Base-by-base conservation (phyloP, 768 basidiomycete species). In the Suillus brevipes region DNA sequence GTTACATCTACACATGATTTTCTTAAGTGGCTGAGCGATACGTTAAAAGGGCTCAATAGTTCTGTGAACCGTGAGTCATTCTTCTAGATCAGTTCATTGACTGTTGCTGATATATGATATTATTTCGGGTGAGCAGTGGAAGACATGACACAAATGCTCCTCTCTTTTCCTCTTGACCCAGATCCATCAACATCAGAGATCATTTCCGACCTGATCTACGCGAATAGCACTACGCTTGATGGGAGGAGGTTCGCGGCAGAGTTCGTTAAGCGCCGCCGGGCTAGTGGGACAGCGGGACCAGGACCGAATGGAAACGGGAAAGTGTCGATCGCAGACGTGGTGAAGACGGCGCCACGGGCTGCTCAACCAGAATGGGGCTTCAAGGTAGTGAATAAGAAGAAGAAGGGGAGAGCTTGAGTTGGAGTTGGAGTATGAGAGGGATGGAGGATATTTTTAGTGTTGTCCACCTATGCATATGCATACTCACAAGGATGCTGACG, bases 341-440 rank as follows among this genome's bases (percentile, higher is more conserved):
- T 98, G 65, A 97, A 95, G 78, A 85, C 90, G 12, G 88, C 90
- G 67, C 94, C 94, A 2, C 94, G 93, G 78, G 81, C 85, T 2
- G 80, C 87, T 23, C 87, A 88, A 64, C 82, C 85, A 52, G 91
- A 92, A 73, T 96, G 95, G 91, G 89, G 88, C 8, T 95, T 94
- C 82, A 96, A 95, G 79, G 91, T 96, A 6, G 92, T 95, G 61
- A 94, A 95, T 70, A 95, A 96, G 83, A 97, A 96, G 82, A 97
- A 94, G 86, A 94, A 93, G 79, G 85, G 89, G 18, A 82, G 85
- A 70, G 73, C 86, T 55, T 90, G 74, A 80, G 47, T 38, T 20
- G 60, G 62, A 23, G 31, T 45, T n/a, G 38, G 62, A 63, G 34
- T 38, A 8, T 28, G 47, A 14, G 47, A 16, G 34, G 37, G 25